Conservation (phyloP, 2,329 filamentous ascomycete genomes). For the Neopestalotiopsis rosae region DNA sequence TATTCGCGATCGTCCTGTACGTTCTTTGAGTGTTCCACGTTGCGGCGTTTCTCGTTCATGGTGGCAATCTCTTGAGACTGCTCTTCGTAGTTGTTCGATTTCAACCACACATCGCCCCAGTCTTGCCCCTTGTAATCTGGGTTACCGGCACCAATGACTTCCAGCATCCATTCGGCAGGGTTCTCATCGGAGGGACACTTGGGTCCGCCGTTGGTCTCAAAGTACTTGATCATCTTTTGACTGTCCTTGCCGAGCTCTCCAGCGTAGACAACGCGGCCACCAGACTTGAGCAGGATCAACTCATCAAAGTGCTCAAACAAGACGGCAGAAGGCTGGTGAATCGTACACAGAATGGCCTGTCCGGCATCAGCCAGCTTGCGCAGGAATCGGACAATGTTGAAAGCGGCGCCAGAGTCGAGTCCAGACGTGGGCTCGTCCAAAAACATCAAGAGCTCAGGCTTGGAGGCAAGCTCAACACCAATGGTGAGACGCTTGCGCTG, state of each 20-base stretch:
- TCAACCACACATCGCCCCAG: constrained; percentile 66
- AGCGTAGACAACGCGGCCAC: constrained; percentile 59
- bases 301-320: constrained; percentile 64
- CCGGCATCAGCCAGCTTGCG: constrained; percentile 65
- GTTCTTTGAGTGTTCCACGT: constrained; percentile 40
- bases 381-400: constrained; percentile 66
- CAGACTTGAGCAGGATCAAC: constrained; percentile 57
- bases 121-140: constrained; percentile 65
- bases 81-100: constrained; percentile 53
- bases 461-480: constrained; percentile 60
- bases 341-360: constrained; percentile 65
- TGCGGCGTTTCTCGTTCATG: constrained; percentile 52
- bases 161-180: constrained; percentile 61
- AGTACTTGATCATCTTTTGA: constrained; percentile 54
- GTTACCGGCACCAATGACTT: constrained; percentile 64
- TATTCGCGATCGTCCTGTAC: constrained; percentile 63
- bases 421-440: constrained; percentile 68
- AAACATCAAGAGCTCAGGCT: constrained; percentile 66
- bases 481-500: constrained; percentile 63
- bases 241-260: constrained; percentile 59
- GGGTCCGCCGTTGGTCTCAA: constrained; percentile 52
- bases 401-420: constrained; percentile 62
- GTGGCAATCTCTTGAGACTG: constrained; percentile 56
- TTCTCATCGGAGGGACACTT: constrained; percentile 55
- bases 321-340: constrained; percentile 63